Conservation (phyloP, 176 grass and related monocot genomes). For the Aechmea fasciata region DNA sequence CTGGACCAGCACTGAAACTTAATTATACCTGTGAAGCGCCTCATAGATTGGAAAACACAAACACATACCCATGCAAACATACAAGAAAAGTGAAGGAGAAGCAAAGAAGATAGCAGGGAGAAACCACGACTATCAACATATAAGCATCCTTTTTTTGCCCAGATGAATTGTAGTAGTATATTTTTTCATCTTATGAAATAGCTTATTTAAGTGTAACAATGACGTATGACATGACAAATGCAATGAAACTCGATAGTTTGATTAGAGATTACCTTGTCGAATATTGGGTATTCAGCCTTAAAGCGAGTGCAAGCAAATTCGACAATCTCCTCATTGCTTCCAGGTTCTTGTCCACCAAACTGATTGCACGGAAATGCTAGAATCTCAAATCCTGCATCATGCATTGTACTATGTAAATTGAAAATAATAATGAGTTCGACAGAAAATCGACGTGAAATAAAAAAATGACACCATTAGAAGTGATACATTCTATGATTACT, state of each 20-base stretch:
- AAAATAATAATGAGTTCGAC: neutral
- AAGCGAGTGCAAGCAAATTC: slow-evolving; percentile 87
- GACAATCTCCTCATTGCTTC: slow-evolving; percentile 71
- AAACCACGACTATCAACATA: too few species aligned
- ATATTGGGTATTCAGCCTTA: slow-evolving; percentile 94
- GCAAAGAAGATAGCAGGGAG: too few species aligned
- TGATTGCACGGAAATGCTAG: slow-evolving; percentile 88
- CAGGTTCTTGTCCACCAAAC: slow-evolving; percentile 71
- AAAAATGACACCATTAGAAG: neutral
- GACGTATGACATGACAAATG: neutral
- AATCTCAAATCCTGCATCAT: slow-evolving; percentile 57
- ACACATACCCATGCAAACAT: too few species aligned
- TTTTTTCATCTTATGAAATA: too few species aligned
- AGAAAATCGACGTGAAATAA: neutral
- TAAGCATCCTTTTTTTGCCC: too few species aligned
- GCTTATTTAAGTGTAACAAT: neutral
- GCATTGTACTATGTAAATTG: neutral
- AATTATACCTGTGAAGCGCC: too few species aligned
- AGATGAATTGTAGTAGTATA: too few species aligned
- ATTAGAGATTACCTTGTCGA: slow-evolving; percentile 62
- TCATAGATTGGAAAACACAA: too few species aligned
- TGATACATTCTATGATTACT: too few species aligned
- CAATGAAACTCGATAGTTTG: neutral
- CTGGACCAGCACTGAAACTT: too few species aligned
- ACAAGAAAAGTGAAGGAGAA: too few species aligned